Base-by-base conservation (phyloP, 2,329 filamentous ascomycete genomes). In the Fusarium fujikuroi region DNA sequence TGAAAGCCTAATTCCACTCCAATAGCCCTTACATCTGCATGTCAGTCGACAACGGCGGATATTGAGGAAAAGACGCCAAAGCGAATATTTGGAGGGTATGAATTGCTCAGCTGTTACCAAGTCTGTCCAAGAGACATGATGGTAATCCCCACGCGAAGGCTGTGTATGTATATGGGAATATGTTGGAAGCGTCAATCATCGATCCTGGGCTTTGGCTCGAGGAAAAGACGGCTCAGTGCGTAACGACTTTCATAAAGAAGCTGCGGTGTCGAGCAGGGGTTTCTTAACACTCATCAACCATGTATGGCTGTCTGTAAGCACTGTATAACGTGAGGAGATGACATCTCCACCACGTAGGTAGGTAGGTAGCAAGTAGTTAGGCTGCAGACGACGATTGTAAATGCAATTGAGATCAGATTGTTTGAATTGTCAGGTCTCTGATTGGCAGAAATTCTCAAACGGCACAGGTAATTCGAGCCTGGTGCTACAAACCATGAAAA, bases 31-130 rank as follows among this genome's bases (percentile, higher is more conserved):
- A 19, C 15, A 32, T 54, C 46, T 50, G 10, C 15, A 12, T 19
- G 67, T 49, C 36, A 21, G 28, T 70, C 61, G 58, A 67, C 18
- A 67, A 67, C 12, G 40, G 58, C 61, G 70, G 52, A 18, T 49
- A 16, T 23, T 36, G n/a, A 23, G 11, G 50, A 60, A 52, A 30
- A 44, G 9, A n/a, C 18, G 19, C 10, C 19, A 16, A 28, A 39
- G 21, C 50, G 23, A 37, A 39, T 43, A 40, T n/a, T 65, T 57
- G 28, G 14, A 37, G 12, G 39, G 10, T 28, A 30, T 32, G 11
- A 10, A 53, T 34, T 32, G 39, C 19, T 40, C 47, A 42, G 18
- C 16, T 39, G 23, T 25, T 46, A 34, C 18, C 18, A 18, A 34
- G 34, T 28, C 25, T 28, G 25, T 30, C 12, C 28, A 36, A 40